Evolutionary conservation across 2,329 filamentous ascomycete species (phyloP), one percentile per base, ranked within the genome.

Genomic region (Cordyceps fumosorosea): DNA sequence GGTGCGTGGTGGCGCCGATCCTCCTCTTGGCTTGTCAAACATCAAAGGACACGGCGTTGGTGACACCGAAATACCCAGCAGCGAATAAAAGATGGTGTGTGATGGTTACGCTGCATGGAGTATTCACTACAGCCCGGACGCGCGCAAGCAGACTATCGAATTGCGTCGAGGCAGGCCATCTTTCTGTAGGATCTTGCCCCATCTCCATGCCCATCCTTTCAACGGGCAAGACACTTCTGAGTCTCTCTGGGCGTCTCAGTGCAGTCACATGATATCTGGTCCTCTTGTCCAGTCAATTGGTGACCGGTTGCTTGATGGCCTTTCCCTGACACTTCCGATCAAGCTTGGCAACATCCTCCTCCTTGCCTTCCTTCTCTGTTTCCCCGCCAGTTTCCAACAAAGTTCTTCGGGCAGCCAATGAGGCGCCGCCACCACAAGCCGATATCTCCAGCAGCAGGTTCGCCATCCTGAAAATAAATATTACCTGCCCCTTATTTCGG

Each of bases 11-110:
- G 55, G n/a, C 26, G n/a, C 26, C 34, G 34, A 34, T 34, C 7
- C 24, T 20, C 32, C 14, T 57, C 55, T 48, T 57, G 42, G 40
- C 42, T 56, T 56, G 54, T 47, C 40, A 45, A 56, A 56, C 54
- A 56, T n/a, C 54, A 34, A n/a, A 34, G 26, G 14, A 22, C 42
- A 47, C 24, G 34, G 18, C 14, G 18, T 44, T 20, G 26, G 55
- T 57, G 22, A 18, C 55, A 57, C 55, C 55, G 14, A 37, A n/a
- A 12, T 22, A 37, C 18, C 26, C 1, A 42, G 24, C 54, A 56
- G 12, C 54, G 26, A 56, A 56, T 56, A 34, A 12, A 37, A 12
- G 22, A 22, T 1, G 24, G 22, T 5, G 18, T 2, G 5, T 5
- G 8, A 45, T 47, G 40, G 55, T 57, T 48, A 57, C 55, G 44